These are phyloP conservation scores for Dactylis glomerata DNA, from an alignment of 176 grass and related monocot species.

Conservation along the genomic window DNA sequence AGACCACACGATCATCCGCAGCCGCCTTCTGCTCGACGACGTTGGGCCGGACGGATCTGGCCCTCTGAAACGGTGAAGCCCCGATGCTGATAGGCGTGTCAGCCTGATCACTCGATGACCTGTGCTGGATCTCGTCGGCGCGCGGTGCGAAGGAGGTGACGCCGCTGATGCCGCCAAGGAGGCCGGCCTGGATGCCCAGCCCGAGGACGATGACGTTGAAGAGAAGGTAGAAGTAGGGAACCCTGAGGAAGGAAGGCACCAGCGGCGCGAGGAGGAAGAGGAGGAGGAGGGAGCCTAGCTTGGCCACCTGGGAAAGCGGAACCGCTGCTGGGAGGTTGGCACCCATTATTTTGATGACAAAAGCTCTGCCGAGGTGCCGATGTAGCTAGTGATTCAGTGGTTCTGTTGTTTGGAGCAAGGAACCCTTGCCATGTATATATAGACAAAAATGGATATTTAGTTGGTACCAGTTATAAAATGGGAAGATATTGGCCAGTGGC, in stretches of 20 bases:
- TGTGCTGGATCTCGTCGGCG: not conserved
- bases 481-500: not conserved
- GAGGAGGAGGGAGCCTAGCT: not conserved
- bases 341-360: not conserved
- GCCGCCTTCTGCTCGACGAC: not conserved
- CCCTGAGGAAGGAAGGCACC: conserved; percentile 7
- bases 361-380: not conserved
- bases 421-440: not conserved
- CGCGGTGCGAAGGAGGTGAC: not conserved
- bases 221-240: conserved; percentile 2
- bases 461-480: not conserved
- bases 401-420: not conserved
- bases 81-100: not conserved
- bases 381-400: not conserved
- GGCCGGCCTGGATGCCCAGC: not conserved
- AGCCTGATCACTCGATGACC: not conserved
- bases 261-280: not conserved
- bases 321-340: not conserved
- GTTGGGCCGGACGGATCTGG: not conserved
- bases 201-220: conserved; percentile 8
- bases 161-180: not conserved
- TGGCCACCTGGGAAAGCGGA: not conserved
- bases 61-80: not conserved
- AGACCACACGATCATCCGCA: not conserved
- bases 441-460: not conserved